These are phyloP conservation scores for Cruciata laevipes DNA, from an alignment of 257 asterid genomes.

Conservation along the genomic window DNA sequence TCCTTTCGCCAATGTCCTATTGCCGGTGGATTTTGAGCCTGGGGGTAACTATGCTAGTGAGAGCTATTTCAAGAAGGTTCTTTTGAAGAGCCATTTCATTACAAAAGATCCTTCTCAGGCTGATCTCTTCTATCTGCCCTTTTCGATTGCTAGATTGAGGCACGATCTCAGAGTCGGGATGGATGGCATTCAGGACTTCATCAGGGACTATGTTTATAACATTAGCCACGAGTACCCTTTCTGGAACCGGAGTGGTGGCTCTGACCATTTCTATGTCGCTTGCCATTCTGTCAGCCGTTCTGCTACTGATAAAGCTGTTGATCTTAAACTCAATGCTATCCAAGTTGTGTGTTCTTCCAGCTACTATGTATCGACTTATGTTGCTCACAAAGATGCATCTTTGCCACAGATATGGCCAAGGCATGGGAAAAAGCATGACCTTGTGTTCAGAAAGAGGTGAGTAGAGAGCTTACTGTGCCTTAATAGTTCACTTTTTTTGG, in stretches of 20 bases:
- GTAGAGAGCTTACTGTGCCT: slow-evolving; percentile 10
- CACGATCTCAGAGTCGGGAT: slow-evolving; percentile 70
- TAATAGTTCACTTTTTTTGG: slow-evolving; percentile 12
- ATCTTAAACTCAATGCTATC: slow-evolving; percentile 59
- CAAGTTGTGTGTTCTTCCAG: slow-evolving; percentile 83
- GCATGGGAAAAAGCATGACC: slow-evolving; percentile 40
- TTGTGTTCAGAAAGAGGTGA: slow-evolving; percentile 45
- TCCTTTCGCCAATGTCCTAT: slow-evolving; percentile 62
- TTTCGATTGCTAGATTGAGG: slow-evolving; percentile 72
- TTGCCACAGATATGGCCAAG: slow-evolving; percentile 96
- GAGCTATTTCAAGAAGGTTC: slow-evolving; percentile 82
- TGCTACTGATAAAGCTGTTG: slow-evolving; percentile 63
- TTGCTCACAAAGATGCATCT: slow-evolving; percentile 84
- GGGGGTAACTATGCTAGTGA: slow-evolving; percentile 92
- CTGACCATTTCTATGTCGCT: slow-evolving; percentile 87
- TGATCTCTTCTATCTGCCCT: slow-evolving; percentile 74
- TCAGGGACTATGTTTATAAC: slow-evolving; percentile 46
- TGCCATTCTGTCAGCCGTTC: slow-evolving; percentile 79
- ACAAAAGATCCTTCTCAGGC: slow-evolving; percentile 55
- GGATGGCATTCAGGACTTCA: slow-evolving; percentile 56
- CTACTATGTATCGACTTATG: slow-evolving; percentile 59
- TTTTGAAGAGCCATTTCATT: slow-evolving; percentile 58
- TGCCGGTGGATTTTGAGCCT: slow-evolving; percentile 63
- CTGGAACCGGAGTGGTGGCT: slow-evolving; percentile 78
- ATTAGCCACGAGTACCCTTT: slow-evolving; percentile 54